A percentile compares a stretch with the other conserved stretches of the same genome.
phyloP scores from a whole-genome alignment of 2,329 filamentous ascomycete species.

The Acrodontium crateriforme region DNA sequence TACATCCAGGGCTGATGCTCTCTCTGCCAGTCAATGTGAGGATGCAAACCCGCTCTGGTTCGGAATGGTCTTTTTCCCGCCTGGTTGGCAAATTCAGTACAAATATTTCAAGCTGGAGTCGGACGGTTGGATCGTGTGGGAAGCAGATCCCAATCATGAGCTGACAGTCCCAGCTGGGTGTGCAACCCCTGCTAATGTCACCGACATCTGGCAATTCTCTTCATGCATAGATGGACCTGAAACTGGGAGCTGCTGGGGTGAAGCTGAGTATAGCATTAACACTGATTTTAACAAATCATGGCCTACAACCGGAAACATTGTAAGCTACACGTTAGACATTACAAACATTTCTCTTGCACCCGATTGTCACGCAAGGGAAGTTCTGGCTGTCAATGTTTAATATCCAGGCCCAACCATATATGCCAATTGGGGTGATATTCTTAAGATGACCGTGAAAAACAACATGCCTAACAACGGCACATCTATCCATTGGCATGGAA shows the following conservation, averaged over 20 bases:
- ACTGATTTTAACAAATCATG: constrained; percentile 23
- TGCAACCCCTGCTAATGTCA: constrained; percentile 21
- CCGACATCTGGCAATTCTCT: constrained; percentile 25
- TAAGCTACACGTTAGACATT: constrained; percentile 29
- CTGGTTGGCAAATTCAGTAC: constrained; percentile 38
- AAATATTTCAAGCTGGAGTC: constrained; percentile 51
- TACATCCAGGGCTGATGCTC: constrained; percentile 35
- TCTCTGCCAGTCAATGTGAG: constrained; percentile 48
- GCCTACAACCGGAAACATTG: constrained; percentile 20
- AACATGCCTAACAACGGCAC: constrained; percentile 42
- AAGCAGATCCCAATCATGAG: constrained; percentile 39
- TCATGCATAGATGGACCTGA: constrained; percentile 18
- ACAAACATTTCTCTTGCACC: constrained; percentile 30
- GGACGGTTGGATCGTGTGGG: constrained; percentile 47
- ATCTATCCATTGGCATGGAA: constrained; percentile 49
- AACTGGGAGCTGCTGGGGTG: constrained; percentile 17
- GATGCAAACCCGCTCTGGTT: constrained; percentile 48
- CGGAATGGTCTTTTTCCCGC: constrained; percentile 38
- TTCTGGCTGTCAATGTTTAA: constrained; percentile 44
- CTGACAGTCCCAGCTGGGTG: constrained; percentile 29
- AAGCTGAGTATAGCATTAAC: constrained; percentile 14
- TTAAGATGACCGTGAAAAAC: constrained; percentile 45
- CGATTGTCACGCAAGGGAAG: constrained; percentile 25
- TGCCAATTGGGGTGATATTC: constrained; percentile 17
- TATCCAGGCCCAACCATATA: constrained; percentile 40